A percentile compares a stretch with the other conserved stretches of the same genome.
These are phyloP conservation scores for Neoboletus subvelutipes DNA, from an alignment of 768 basidiomycete species.

Conservation along the genomic window DNA sequence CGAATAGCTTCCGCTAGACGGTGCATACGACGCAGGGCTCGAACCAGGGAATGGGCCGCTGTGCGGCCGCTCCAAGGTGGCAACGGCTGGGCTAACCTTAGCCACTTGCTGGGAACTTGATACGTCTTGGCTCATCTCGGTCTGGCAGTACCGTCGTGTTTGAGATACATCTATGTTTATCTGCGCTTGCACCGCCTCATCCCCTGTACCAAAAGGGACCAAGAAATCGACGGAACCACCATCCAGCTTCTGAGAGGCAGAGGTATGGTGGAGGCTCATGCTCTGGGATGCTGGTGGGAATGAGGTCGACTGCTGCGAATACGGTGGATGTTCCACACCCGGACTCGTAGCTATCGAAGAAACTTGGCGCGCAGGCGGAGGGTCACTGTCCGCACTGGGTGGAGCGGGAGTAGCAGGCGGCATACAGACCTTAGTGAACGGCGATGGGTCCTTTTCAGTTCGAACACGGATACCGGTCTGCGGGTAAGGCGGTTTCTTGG, in stretches of 20 bases:
- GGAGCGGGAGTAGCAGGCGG: constrained; percentile 7
- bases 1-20: constrained; percentile 26
- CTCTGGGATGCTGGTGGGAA: constrained; percentile 10
- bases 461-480: constrained; percentile 48
- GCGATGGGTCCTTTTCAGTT: constrained; percentile 34
- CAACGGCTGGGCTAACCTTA: constrained; percentile 5
- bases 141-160: constrained; percentile 12
- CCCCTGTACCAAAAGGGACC: constrained; percentile 21
- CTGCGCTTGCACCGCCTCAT: constrained; percentile 16
- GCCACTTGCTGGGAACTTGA: constrained; percentile 7
- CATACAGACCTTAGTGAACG: constrained; percentile 15
- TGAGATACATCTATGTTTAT: constrained; percentile 16
- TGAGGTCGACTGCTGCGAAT: constrained; percentile 14
- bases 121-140: constrained; percentile 13
- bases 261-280: background rate
- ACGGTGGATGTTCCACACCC: constrained; percentile 9
- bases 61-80: constrained; percentile 26
- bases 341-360: constrained; percentile 16
- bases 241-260: constrained; percentile 18
- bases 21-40: constrained; percentile 26
- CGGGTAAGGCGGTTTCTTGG: constrained; percentile 44
- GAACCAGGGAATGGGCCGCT: constrained; percentile 17
- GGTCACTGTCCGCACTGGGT: constrained; percentile 13
- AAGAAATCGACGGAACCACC: constrained; percentile 23
- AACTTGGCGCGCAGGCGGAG: constrained; percentile 5